Conservation (phyloP, 306 rosid species). For the Dalbergia cochinchinensis region DNA sequence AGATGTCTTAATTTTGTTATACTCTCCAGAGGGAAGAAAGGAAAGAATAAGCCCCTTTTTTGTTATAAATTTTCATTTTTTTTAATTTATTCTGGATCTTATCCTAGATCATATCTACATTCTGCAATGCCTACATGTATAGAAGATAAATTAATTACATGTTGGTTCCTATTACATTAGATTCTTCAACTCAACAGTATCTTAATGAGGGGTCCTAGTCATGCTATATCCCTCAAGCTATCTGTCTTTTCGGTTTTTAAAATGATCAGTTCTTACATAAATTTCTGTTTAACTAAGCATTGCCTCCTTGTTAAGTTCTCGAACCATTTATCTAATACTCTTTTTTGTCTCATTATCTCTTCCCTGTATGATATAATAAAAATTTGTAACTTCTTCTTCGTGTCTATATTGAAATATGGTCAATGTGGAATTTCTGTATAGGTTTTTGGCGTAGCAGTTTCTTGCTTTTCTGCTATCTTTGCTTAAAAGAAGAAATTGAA, state of each 20-base stretch:
- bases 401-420: conserved; percentile 6
- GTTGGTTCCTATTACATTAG: not conserved
- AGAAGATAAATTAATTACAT: not conserved
- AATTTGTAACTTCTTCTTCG: not conserved
- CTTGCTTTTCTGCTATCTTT: conserved; percentile 20
- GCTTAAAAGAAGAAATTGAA: not conserved
- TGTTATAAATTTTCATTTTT: too few relatives aligned
- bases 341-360: not conserved
- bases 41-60: too few relatives aligned
- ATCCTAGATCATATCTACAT: too few relatives aligned
- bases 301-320: not conserved
- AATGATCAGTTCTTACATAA: not conserved
- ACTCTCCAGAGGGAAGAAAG: too few relatives aligned
- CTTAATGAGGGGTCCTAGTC: not conserved
- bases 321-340: not conserved
- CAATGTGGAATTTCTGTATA: not conserved
- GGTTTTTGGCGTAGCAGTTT: not conserved
- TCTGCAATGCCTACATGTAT: not conserved
- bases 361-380: not conserved
- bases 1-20: too few relatives aligned
- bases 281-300: not conserved
- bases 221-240: not conserved
- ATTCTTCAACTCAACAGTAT: conserved; percentile 12
- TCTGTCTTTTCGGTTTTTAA: not conserved
- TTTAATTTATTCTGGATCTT: too few relatives aligned